A percentile compares a stretch with the other conserved stretches of the same genome.
phyloP scores from a whole-genome alignment of 768 basidiomycete species.

The Boletus edulis region DNA sequence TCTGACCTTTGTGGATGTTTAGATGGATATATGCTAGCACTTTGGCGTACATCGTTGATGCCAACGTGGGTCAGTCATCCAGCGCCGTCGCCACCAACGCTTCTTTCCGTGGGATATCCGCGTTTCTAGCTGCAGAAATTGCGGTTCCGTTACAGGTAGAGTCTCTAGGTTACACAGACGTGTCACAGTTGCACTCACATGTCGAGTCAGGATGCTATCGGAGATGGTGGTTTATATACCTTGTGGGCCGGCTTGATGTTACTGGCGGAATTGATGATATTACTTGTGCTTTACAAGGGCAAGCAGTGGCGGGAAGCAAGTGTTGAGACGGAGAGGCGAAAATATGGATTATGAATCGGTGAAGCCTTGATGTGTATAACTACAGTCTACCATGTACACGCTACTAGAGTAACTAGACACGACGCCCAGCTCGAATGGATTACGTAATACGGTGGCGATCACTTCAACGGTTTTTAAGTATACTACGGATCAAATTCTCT shows the following conservation, averaged over 20 bases:
- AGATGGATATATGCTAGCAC: conserved; percentile 68
- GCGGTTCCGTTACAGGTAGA: conserved; percentile 66
- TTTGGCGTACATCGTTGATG: conserved; percentile 85
- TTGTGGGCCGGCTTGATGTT: conserved; percentile 60
- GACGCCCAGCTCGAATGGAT: too few relatives aligned
- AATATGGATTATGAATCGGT: neutral
- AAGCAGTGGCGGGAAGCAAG: conserved; percentile 51
- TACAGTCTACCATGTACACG: too few relatives aligned
- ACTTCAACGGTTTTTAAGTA: too few relatives aligned
- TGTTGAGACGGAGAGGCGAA: conserved; percentile 32
- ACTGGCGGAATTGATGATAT: conserved; percentile 50
- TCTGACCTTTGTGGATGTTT: neutral
- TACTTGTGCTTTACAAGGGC: conserved; percentile 64
- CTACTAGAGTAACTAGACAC: too few relatives aligned
- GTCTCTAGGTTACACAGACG: neutral
- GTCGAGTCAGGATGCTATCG: conserved; percentile 55
- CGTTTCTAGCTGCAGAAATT: conserved; percentile 69
- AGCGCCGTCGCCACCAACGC: conserved; percentile 77
- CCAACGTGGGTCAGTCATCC: conserved; percentile 78
- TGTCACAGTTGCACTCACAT: neutral
- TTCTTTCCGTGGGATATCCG: conserved; percentile 65
- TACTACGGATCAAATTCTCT: too few relatives aligned
- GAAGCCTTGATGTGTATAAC: too few relatives aligned
- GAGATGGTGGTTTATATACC: conserved; percentile 80
- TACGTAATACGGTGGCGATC: too few relatives aligned